Percentiles rank a stretch among this genome's conserved stretches.
phyloP scores from a whole-genome alignment of 805 yeast species.

The Grigorovia humatica region DNA sequence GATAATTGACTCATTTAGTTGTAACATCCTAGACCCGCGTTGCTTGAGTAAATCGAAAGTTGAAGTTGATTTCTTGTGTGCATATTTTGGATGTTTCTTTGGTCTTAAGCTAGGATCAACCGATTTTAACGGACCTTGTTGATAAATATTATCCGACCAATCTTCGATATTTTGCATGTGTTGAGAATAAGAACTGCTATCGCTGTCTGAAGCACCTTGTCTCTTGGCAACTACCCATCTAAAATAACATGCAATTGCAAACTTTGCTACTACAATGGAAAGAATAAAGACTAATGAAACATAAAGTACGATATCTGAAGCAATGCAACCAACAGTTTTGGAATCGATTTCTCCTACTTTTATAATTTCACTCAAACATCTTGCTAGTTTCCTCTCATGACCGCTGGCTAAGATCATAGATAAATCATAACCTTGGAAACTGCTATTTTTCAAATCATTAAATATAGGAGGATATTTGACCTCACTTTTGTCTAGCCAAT shows the following conservation, averaged over 20 bases:
- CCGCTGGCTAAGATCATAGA: constrained; percentile 60
- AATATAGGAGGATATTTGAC: constrained; percentile 65
- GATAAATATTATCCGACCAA: constrained; percentile 66
- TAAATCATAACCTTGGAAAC: constrained; percentile 69
- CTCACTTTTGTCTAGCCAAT: constrained; percentile 65
- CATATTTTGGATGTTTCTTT: constrained; percentile 14
- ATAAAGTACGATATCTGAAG: constrained; percentile 73
- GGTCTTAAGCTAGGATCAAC: constrained; percentile 49
- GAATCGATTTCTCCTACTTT: constrained; percentile 87
- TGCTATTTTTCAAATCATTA: constrained; percentile 43
- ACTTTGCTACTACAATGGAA: constrained; percentile 67
- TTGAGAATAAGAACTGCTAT: constrained; percentile 47
- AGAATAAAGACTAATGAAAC: constrained; percentile 77
- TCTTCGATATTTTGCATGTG: constrained; percentile 64
- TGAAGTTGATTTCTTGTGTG: constrained; percentile 8
- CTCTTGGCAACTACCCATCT: constrained; percentile 68
- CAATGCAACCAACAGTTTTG: constrained; percentile 87
- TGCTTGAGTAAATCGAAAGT: constrained; percentile 29
- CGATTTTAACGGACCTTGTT: constrained; percentile 41
- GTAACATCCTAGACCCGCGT: constrained; percentile 27
- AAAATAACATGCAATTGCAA: constrained; percentile 79
- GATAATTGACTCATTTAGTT: constrained; percentile 8
- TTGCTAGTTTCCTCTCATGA: constrained; percentile 56
- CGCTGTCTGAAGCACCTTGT: constrained; percentile 69
- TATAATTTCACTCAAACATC: constrained; percentile 75